Evolutionary conservation across 2,329 filamentous ascomycete species (phyloP).

Genomic region (Incumbomyces delicatus): DNA sequence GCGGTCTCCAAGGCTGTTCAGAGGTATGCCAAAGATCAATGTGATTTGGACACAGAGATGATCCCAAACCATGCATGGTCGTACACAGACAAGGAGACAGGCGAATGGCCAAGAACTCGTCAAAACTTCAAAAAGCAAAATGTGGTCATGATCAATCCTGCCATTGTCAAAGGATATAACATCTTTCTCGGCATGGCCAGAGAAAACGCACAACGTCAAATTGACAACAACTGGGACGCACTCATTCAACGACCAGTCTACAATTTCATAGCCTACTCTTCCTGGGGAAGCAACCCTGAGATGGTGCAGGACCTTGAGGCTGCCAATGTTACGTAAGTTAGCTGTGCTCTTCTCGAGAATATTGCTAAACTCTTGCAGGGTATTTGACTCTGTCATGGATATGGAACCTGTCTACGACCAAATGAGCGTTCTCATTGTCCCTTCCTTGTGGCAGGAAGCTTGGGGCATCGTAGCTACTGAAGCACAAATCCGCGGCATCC

Average conservation of each 20-base stretch:
- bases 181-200: conserved; percentile 14
- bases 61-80: conserved; percentile 16
- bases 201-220: conserved; percentile 1
- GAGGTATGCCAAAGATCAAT: conserved; percentile 12
- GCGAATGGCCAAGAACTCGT: conserved; percentile 7
- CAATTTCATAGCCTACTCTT: conserved; percentile 11
- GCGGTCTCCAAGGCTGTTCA: conserved; percentile 12
- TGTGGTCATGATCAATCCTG: conserved; percentile 17
- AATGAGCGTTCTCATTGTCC: conserved; percentile 17
- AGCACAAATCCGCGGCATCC: conserved; percentile 18
- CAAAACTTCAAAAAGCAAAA: conserved; percentile 13
- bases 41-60: conserved; percentile 12
- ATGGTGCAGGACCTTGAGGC: conserved; percentile 2
- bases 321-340: conserved; percentile 9
- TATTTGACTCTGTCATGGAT: conserved; percentile 6
- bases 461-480: conserved; percentile 18
- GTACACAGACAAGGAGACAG: conserved; percentile 12
- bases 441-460: conserved; percentile 17
- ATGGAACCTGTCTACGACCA: conserved; percentile 13
- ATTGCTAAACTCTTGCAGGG: not conserved
- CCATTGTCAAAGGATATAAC: conserved; percentile 11
- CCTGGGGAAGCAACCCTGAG: conserved; percentile 12
- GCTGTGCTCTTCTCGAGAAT: not conserved
- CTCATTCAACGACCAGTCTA: conserved; percentile 10
- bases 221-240: conserved; percentile 2